Conservation (phyloP, 2,329 filamentous ascomycete species). For the Pseudogymnoascus pannorum region DNA sequence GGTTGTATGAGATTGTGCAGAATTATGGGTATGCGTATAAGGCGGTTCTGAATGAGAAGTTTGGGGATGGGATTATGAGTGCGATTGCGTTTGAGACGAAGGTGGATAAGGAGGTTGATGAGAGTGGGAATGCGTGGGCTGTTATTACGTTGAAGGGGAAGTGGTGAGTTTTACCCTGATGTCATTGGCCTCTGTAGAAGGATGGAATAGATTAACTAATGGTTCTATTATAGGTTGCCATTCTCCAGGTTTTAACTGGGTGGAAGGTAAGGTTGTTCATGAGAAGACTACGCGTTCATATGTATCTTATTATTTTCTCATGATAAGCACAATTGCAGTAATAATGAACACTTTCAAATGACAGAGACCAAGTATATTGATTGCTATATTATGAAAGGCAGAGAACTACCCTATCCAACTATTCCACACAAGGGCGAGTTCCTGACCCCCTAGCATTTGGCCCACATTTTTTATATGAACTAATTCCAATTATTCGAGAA, state of each 20-base stretch:
- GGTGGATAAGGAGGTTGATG: slow-evolving; percentile 89
- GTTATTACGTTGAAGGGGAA: slow-evolving; percentile 60
- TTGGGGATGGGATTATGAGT: slow-evolving; percentile 92
- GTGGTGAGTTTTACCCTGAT: slow-evolving; percentile 12
- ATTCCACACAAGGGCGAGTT: neutral
- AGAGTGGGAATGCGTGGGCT: slow-evolving; percentile 72
- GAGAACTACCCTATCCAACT: neutral
- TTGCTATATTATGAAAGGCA: neutral
- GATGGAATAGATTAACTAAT: neutral
- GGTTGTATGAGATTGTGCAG: slow-evolving; percentile 89
- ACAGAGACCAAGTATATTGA: slow-evolving; percentile 1
- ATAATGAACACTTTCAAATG: neutral
- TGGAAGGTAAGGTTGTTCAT: neutral
- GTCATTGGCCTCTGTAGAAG: neutral
- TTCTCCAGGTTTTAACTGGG: slow-evolving; percentile 12
- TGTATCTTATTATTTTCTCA: neutral
- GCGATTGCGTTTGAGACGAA: slow-evolving; percentile 86
- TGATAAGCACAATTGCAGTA: neutral
- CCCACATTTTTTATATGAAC: neutral
- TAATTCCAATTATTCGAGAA: neutral
- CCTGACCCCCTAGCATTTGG: neutral
- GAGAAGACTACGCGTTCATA: neutral
- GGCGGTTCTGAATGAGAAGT: slow-evolving; percentile 92
- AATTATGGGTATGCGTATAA: slow-evolving; percentile 97
- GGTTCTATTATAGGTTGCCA: slow-evolving; percentile 10